phyloP scores from a whole-genome alignment of 371 early-diverging fungal genomes.

The Phascolomyces articulosus region DNA sequence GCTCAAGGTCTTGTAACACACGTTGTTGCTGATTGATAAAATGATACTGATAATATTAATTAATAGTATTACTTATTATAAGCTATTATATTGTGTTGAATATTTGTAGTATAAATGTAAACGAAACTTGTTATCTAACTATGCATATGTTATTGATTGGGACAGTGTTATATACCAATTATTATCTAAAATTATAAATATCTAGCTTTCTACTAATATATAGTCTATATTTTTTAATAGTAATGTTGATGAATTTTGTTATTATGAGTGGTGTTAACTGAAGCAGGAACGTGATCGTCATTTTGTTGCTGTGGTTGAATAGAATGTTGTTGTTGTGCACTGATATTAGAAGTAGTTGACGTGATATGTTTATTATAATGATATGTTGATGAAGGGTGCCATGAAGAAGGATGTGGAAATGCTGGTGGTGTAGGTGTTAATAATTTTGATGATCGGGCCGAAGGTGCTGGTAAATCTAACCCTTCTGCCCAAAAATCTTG shows the following conservation, averaged over 20 bases:
- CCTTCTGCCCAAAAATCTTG: slow-evolving; percentile 41
- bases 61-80: not conserved
- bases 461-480: slow-evolving; percentile 6
- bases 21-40: not conserved
- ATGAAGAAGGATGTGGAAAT: slow-evolving; percentile 5
- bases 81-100: too few relatives aligned
- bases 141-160: too few relatives aligned
- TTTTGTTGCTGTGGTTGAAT: not conserved
- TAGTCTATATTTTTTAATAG: too few relatives aligned
- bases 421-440: not conserved
- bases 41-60: not conserved
- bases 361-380: not conserved
- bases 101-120: too few relatives aligned
- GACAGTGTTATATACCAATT: too few relatives aligned
- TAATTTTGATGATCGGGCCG: not conserved
- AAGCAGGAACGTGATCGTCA: not conserved
- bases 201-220: too few relatives aligned
- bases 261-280: not conserved
- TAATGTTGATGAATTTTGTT: too few relatives aligned
- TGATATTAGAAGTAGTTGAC: too few relatives aligned
- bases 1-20: not conserved
- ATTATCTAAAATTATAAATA: too few relatives aligned
- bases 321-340: too few relatives aligned
- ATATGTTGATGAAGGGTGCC: slow-evolving; percentile 1
- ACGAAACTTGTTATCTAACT: too few relatives aligned